Evolutionary conservation across 176 grass and related monocot genomes (phyloP).

Genomic region (Tuctoria greenei): DNA sequence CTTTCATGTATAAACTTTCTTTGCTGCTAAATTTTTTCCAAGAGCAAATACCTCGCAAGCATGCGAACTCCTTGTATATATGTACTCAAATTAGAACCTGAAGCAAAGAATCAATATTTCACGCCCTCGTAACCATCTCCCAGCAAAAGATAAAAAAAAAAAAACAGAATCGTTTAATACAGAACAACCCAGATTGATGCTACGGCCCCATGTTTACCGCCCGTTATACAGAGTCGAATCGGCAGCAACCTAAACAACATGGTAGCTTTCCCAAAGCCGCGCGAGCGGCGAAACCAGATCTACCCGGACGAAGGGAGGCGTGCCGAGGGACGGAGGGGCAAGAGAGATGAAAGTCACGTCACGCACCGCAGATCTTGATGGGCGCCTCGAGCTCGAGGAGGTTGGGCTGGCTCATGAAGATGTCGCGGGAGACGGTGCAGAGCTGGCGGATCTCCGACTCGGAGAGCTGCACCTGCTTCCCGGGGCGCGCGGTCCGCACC

Average conservation of each 20-base stretch:
- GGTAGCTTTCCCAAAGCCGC: not conserved
- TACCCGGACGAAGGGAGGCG: slow-evolving; percentile 1
- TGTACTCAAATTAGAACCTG: not conserved
- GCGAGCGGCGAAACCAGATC: slow-evolving; percentile 30
- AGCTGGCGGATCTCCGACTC: slow-evolving; percentile 90
- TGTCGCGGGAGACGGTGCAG: slow-evolving; percentile 70
- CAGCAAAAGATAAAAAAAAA: not conserved
- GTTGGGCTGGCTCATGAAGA: slow-evolving; percentile 86
- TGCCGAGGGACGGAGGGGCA: not conserved
- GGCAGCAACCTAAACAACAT: not conserved
- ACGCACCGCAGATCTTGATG: slow-evolving; percentile 91
- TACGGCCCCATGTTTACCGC: not conserved
- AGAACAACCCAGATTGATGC: slow-evolving; percentile 5
- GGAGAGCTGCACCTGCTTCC: slow-evolving; percentile 79
- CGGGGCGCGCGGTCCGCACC: slow-evolving; percentile 68
- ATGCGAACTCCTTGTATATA: not conserved
- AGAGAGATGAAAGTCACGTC: not conserved
- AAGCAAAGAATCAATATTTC: too few relatives aligned
- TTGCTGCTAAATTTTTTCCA: not conserved
- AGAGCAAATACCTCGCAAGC: not conserved
- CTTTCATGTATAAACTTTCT: not conserved
- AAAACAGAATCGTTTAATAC: slow-evolving; percentile 13
- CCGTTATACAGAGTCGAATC: not conserved
- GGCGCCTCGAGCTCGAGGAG: slow-evolving; percentile 91
- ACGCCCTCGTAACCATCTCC: not conserved